A percentile compares a stretch with the other conserved stretches of the same genome.
phyloP scores from a whole-genome alignment of 192 early-diverging fungal species.

The Gigaspora rosea region DNA sequence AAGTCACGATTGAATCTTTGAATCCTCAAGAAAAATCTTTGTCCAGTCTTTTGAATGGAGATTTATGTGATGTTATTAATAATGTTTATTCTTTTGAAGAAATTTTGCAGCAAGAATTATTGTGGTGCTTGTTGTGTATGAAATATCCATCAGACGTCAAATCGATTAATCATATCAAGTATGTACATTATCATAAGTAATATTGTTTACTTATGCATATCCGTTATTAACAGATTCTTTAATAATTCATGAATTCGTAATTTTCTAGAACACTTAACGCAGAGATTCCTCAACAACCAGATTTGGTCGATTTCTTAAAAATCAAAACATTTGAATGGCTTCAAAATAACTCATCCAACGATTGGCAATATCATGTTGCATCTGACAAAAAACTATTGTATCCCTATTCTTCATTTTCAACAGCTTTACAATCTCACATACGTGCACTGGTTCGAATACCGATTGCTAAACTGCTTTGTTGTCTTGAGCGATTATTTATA shows the following conservation, averaged over 20 bases:
- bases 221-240: neutral
- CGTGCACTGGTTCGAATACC: slow-evolving; percentile 22
- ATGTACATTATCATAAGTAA: neutral
- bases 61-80: slow-evolving; percentile 2
- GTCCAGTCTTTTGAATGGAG: slow-evolving; percentile 18
- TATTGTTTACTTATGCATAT: neutral
- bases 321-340: slow-evolving; percentile 12
- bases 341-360: neutral
- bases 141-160: slow-evolving; percentile 17
- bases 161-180: slow-evolving; percentile 26
- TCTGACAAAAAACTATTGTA: slow-evolving; percentile 11
- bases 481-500: slow-evolving; percentile 20
- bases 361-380: slow-evolving; percentile 31
- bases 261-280: neutral
- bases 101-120: slow-evolving; percentile 24
- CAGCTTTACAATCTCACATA: slow-evolving; percentile 14
- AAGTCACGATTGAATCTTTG: slow-evolving; percentile 31
- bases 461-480: slow-evolving; percentile 22
- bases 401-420: slow-evolving; percentile 27
- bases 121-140: slow-evolving; percentile 30
- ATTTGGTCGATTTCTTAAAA: neutral
- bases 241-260: neutral
- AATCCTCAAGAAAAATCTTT: neutral
- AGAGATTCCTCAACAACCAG: neutral
- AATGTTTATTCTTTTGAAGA: slow-evolving; percentile 27